These are phyloP conservation scores for Cyberlindnera japonica DNA, from an alignment of 805 yeast genomes.

Conservation along the genomic window DNA sequence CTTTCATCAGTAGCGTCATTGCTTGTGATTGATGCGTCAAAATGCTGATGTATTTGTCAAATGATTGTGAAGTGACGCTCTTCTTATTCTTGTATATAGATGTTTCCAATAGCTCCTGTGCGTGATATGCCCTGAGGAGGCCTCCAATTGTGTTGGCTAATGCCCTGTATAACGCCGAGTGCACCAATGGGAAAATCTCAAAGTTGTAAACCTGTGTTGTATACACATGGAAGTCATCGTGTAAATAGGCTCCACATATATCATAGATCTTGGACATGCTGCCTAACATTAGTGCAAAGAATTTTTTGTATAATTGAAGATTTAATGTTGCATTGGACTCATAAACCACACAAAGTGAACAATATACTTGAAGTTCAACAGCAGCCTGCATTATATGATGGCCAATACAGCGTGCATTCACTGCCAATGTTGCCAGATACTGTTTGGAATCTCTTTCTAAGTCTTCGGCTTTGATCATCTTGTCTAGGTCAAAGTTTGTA, in stretches of 20 bases:
- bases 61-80: neutral
- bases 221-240: slow-evolving; percentile 10
- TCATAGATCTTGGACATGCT: slow-evolving; percentile 7
- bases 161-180: slow-evolving; percentile 7
- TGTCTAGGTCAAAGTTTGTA: slow-evolving; percentile 7
- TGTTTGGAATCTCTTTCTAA: slow-evolving; percentile 8
- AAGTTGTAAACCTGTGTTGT: slow-evolving; percentile 9
- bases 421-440: slow-evolving; percentile 6
- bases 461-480: slow-evolving; percentile 4
- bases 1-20: slow-evolving; percentile 8
- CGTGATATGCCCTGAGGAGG: slow-evolving; percentile 16
- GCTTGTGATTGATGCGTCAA: slow-evolving; percentile 2
- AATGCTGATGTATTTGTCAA: slow-evolving; percentile 5
- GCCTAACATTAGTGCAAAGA: slow-evolving; percentile 1
- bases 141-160: slow-evolving; percentile 1
- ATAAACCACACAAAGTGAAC: slow-evolving; percentile 12
- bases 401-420: slow-evolving; percentile 13
- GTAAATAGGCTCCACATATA: slow-evolving; percentile 10
- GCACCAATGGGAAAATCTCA: slow-evolving; percentile 15
- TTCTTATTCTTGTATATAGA: slow-evolving; percentile 3
- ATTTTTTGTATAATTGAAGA: slow-evolving; percentile 9
- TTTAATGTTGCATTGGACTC: slow-evolving; percentile 16
- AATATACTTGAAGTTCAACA: slow-evolving; percentile 13
- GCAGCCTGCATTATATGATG: slow-evolving; percentile 10
- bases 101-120: slow-evolving; percentile 13